Conservation (phyloP, 768 basidiomycete genomes). For the Coprinellus aureogranulatus region DNA sequence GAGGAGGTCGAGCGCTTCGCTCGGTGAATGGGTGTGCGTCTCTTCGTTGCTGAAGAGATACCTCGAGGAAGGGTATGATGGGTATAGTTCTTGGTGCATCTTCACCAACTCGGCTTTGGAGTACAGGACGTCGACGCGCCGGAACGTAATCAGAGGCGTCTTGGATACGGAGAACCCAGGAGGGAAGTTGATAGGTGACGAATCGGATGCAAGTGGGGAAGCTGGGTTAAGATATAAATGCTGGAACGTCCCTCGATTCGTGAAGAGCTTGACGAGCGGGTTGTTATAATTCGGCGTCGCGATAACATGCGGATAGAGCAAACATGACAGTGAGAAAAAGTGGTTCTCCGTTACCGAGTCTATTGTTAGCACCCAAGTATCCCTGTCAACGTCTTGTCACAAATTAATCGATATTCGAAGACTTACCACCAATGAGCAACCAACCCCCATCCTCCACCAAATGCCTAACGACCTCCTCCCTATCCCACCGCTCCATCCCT, state of each 20-base stretch:
- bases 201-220: constrained; percentile 46
- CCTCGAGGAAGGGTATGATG: constrained; percentile 25
- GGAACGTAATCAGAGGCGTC: constrained; percentile 56
- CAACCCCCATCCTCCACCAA: constrained; percentile 69
- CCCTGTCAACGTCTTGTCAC: constrained; percentile 25
- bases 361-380: constrained; percentile 33
- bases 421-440: constrained; percentile 60
- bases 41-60: constrained; percentile 55
- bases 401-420: constrained; percentile 32
- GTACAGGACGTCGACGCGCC: constrained; percentile 60
- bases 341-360: constrained; percentile 73
- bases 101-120: constrained; percentile 45
- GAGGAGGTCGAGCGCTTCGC: constrained; percentile 53
- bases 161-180: constrained; percentile 24
- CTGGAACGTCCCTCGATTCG: constrained; percentile 57
- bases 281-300: constrained; percentile 60
- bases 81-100: constrained; percentile 40
- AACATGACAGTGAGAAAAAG: constrained; percentile 70
- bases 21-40: constrained; percentile 51
- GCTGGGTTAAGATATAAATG: constrained; percentile 59
- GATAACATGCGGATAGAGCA: constrained; percentile 62
- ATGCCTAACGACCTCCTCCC: constrained; percentile 47
- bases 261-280: constrained; percentile 33
- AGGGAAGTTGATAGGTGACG: constrained; percentile 49
- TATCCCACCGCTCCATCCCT: constrained; percentile 35